Percentiles rank a stretch among this genome's conserved stretches.
Conservation (phyloP, 2,329 filamentous ascomycete genomes). For the Stenocarpella maydis region DNA sequence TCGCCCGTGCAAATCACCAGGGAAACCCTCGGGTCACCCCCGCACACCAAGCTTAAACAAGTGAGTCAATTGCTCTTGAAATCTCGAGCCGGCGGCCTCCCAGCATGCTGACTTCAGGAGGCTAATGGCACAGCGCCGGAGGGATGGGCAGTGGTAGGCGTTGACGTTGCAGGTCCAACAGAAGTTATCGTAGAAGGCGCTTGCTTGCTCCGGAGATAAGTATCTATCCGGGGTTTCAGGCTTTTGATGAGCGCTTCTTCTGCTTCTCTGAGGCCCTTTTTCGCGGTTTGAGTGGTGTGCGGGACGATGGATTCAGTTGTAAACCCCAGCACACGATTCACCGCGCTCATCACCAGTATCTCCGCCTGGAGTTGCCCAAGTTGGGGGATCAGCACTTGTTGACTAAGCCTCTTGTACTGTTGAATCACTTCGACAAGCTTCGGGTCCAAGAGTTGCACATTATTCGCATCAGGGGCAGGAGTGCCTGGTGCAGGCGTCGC, state of each 20-base stretch:
- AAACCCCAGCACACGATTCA: constrained; percentile 59
- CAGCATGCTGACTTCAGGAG: neutral
- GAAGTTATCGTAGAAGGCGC: neutral
- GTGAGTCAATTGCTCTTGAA: too few species aligned
- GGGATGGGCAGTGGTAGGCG: neutral
- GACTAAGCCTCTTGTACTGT: constrained; percentile 56
- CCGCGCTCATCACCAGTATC: constrained; percentile 57
- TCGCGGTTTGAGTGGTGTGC: constrained; percentile 40
- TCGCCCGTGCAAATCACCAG: neutral
- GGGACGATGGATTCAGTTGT: constrained; percentile 51
- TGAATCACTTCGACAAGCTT: constrained; percentile 52
- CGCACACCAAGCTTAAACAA: too few species aligned
- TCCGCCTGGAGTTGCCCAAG: constrained; percentile 54
- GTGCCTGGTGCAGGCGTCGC: constrained; percentile 20
- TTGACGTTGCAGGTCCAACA: neutral
- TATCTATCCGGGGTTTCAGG: constrained; percentile 16
- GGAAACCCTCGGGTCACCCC: too few species aligned
- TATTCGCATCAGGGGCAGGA: constrained; percentile 3
- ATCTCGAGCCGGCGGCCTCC: too few species aligned
- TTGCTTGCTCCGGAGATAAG: constrained; percentile 1
- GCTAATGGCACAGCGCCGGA: neutral
- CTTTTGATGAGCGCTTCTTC: constrained; percentile 44
- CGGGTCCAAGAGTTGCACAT: constrained; percentile 43
- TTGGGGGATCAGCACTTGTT: constrained; percentile 51
- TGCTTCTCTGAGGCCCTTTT: constrained; percentile 42